phyloP scores from a whole-genome alignment of 148 eudicot genomes.

The Vaccinium corymbosum region DNA sequence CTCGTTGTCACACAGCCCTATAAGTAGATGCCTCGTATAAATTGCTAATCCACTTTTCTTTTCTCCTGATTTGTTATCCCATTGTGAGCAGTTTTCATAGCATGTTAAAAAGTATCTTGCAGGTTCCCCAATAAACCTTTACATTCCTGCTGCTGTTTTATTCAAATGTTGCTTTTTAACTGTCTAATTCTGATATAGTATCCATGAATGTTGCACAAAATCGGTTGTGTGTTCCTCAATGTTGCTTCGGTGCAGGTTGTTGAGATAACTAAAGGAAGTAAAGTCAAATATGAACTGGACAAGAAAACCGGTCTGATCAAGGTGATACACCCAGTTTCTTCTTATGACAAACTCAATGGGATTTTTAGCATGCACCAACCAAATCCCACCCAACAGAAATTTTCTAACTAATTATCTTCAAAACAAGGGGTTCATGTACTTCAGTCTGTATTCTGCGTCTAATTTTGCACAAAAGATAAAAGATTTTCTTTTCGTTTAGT shows the following conservation, averaged over 20 bases:
- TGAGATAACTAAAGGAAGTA: slow-evolving; percentile 84
- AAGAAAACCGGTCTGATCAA: slow-evolving; percentile 87
- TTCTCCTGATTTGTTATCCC: neutral
- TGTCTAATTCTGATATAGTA: neutral
- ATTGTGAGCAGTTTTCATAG: neutral
- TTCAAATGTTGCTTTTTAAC: slow-evolving; percentile 6
- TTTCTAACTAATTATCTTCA: neutral
- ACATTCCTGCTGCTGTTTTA: neutral
- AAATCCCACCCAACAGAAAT: neutral
- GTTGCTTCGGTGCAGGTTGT: slow-evolving; percentile 45
- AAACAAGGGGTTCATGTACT: neutral
- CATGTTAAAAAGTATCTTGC: neutral
- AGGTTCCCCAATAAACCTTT: neutral
- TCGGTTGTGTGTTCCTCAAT: neutral
- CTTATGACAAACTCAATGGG: neutral
- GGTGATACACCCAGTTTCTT: slow-evolving; percentile 29
- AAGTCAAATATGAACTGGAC: slow-evolving; percentile 94
- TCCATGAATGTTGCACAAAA: neutral
- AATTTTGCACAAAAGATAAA: neutral
- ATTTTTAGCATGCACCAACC: neutral
- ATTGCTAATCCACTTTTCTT: neutral
- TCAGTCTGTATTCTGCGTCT: neutral
- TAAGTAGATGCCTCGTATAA: neutral
- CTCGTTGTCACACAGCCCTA: neutral
- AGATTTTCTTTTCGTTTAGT: neutral